Evolutionary conservation across 495 filamentous ascomycete species (phyloP).

Genomic region (Trichocladium antarcticum): DNA sequence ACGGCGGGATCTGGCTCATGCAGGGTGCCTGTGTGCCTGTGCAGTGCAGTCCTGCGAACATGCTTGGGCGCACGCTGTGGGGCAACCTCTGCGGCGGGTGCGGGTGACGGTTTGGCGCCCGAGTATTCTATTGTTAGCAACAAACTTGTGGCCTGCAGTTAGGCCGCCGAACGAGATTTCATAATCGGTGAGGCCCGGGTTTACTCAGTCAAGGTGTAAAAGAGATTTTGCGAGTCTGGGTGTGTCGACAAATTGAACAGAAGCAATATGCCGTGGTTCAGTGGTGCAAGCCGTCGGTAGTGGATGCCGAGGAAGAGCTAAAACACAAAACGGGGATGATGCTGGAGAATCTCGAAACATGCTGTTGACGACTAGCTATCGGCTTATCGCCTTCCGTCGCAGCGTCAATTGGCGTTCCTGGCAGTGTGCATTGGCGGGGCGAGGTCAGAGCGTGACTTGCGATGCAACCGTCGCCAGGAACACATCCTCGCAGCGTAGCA

Average conservation of each 20-base stretch:
- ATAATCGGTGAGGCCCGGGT: no score
- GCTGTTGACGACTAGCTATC: no score
- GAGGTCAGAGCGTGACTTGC: background rate
- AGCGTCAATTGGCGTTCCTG: conserved; percentile 13
- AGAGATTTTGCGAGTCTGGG: no score
- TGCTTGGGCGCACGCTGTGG: background rate
- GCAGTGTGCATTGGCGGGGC: conserved; percentile 6
- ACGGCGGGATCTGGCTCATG: conserved; percentile 9
- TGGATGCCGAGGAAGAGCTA: conserved; percentile 11
- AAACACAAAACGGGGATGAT: no score
- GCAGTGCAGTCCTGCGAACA: background rate
- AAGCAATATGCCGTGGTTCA: no score
- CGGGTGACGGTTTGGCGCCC: background rate
- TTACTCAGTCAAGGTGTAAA: no score
- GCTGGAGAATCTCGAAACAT: no score
- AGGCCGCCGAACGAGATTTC: no score
- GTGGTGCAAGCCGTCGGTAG: no score
- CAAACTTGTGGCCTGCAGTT: background rate
- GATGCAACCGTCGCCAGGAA: background rate
- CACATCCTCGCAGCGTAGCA: no score
- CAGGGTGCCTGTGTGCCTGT: conserved; percentile 4
- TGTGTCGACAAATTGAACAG: no score
- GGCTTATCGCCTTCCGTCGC: background rate
- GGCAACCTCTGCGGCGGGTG: background rate
- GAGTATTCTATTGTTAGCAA: conserved; percentile 2